phyloP scores from a whole-genome alignment of 345 rosid species.

The Excoecaria agallocha region DNA sequence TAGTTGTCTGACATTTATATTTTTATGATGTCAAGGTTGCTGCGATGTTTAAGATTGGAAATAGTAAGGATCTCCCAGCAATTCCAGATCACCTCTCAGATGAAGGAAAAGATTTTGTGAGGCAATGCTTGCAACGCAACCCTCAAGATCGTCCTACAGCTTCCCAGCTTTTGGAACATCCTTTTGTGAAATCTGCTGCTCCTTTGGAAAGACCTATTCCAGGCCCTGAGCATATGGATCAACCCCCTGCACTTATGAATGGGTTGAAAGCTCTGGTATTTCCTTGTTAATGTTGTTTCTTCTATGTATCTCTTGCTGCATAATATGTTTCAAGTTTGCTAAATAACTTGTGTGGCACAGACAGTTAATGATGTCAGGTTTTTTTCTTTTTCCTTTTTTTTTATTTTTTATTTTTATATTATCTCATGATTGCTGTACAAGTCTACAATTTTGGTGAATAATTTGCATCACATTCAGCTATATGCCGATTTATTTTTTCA shows the following conservation, averaged over 20 bases:
- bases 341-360: neutral
- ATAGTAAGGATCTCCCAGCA: conserved; percentile 70
- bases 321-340: neutral
- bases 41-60: conserved; percentile 83
- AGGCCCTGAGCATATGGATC: conserved; percentile 44
- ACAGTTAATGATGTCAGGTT: neutral
- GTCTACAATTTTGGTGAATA: neutral
- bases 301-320: neutral
- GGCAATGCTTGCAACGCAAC: conserved; percentile 47
- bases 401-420: too few species aligned
- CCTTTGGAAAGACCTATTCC: conserved; percentile 52
- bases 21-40: conserved; percentile 26
- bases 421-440: neutral
- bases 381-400: too few species aligned
- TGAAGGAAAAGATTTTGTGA: conserved; percentile 16
- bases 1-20: neutral
- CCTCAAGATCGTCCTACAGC: conserved; percentile 66
- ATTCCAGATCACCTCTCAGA: conserved; percentile 48
- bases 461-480: neutral
- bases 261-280: conserved; percentile 51
- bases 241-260: conserved; percentile 41
- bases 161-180: conserved; percentile 52
- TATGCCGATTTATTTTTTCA: neutral
- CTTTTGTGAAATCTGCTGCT: conserved; percentile 55
- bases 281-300: neutral